Percentiles rank a stretch among this genome's conserved stretches.
phyloP scores from a whole-genome alignment of 805 yeast genomes.

The Tetrapisispora arboricola region DNA sequence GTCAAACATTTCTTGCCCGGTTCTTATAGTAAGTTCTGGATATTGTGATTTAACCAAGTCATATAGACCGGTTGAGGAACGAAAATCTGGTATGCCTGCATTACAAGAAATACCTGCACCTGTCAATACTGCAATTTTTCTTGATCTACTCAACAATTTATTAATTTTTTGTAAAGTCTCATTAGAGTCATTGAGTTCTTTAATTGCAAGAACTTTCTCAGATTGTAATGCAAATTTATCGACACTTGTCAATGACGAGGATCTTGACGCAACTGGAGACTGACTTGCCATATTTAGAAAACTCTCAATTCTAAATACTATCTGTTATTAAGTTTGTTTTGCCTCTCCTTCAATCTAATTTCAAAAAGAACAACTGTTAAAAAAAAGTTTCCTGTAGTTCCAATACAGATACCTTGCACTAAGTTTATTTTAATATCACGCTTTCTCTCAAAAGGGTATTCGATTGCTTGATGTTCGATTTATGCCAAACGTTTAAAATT shows the following conservation, averaged over 20 bases:
- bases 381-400: no score
- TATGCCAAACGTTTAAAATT: no score
- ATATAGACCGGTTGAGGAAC: conserved; percentile 78
- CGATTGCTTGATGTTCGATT: no score
- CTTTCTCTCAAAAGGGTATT: no score
- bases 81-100: conserved; percentile 95
- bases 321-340: no score
- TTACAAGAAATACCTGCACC: conserved; percentile 97
- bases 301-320: no score
- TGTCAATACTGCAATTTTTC: conserved; percentile 58
- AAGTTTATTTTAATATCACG: no score
- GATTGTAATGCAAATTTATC: conserved; percentile 9
- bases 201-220: conserved; percentile 10
- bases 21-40: conserved; percentile 45
- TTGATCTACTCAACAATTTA: conserved; percentile 21
- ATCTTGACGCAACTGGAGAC: not conserved
- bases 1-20: conserved; percentile 89
- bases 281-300: not conserved
- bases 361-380: no score
- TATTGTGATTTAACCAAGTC: conserved; percentile 54
- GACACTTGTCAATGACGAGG: not conserved
- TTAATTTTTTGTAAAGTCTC: conserved; percentile 19
- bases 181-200: conserved; percentile 8
- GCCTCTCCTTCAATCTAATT: no score
- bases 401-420: no score